Conservation (phyloP, 2,329 filamentous ascomycete species). For the Colletotrichum sp. region DNA sequence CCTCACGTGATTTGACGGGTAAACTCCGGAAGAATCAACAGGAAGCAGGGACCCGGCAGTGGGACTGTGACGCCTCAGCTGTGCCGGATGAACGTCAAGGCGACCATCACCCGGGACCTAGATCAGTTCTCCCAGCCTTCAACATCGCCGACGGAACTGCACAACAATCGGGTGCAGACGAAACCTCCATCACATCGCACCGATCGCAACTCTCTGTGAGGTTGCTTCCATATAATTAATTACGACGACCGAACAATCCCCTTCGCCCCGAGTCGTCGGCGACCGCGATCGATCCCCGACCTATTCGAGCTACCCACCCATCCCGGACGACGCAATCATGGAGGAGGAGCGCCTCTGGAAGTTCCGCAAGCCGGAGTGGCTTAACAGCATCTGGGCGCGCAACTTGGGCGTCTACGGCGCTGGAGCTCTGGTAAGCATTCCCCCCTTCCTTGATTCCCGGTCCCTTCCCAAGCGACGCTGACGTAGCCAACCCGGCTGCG, state of each 20-base stretch:
- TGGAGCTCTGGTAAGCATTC: conserved; percentile 63
- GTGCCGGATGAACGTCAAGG: conserved; percentile 21
- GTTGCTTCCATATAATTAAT: not conserved
- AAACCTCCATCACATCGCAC: not conserved
- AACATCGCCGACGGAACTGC: not conserved
- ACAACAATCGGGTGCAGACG: not conserved
- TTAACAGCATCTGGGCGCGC: conserved; percentile 67
- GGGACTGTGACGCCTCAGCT: conserved; percentile 21
- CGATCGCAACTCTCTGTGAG: not conserved
- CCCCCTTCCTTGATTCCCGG: not conserved
- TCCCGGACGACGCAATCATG: conserved; percentile 42
- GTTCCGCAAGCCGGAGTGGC: conserved; percentile 70
- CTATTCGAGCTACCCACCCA: not conserved
- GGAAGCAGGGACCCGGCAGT: conserved; percentile 1
- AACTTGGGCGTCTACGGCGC: conserved; percentile 68
- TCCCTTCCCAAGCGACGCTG: not conserved
- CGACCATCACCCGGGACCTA: not conserved
- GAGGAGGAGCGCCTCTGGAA: conserved; percentile 72
- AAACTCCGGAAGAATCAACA: not conserved
- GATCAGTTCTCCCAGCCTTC: not conserved
- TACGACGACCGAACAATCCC: not conserved
- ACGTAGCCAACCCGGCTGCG: not conserved
- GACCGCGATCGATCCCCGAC: conserved; percentile 1
- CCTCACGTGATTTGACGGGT: not conserved
- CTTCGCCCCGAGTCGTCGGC: not conserved